Percentiles rank a stretch among this genome's conserved stretches.
phyloP scores from a whole-genome alignment of 176 grass and related monocot species.

The Rhynchospora pubera region DNA sequence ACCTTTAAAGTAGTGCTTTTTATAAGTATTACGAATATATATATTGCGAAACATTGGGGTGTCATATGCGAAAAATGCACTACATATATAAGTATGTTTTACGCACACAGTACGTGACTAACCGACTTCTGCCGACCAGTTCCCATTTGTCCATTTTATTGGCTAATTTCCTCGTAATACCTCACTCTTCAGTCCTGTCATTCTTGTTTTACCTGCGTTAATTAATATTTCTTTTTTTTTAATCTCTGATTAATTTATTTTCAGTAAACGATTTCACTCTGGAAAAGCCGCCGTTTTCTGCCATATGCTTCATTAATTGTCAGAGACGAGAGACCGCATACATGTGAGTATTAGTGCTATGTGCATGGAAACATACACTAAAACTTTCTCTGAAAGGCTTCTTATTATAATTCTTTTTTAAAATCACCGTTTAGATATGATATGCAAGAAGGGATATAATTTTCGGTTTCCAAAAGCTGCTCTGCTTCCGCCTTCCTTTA shows the following conservation, averaged over 20 bases:
- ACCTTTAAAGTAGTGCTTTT: no score
- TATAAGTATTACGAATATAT: no score
- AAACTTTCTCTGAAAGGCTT: background rate
- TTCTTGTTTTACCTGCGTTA: conserved; percentile 3
- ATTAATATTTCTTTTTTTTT: background rate
- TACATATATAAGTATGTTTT: background rate
- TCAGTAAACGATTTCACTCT: conserved; percentile 22
- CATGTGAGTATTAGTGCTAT: background rate
- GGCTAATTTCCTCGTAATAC: conserved; percentile 2
- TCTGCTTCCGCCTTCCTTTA: background rate
- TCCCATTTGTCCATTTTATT: conserved; percentile 9
- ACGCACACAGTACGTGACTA: background rate
- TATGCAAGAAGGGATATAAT: background rate
- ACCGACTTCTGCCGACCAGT: conserved; percentile 16
- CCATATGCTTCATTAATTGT: background rate
- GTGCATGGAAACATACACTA: background rate
- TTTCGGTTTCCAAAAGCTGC: background rate
- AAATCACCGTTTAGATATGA: background rate
- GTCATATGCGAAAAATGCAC: no score
- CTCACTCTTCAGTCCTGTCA: background rate
- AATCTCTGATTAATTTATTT: background rate
- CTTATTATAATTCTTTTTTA: background rate
- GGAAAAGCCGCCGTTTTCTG: conserved; percentile 1
- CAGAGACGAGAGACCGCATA: background rate
- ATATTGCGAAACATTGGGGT: no score